Evolutionary conservation across 306 rosid species (phyloP).

Genomic region (Gynostemma pentaphyllum): DNA sequence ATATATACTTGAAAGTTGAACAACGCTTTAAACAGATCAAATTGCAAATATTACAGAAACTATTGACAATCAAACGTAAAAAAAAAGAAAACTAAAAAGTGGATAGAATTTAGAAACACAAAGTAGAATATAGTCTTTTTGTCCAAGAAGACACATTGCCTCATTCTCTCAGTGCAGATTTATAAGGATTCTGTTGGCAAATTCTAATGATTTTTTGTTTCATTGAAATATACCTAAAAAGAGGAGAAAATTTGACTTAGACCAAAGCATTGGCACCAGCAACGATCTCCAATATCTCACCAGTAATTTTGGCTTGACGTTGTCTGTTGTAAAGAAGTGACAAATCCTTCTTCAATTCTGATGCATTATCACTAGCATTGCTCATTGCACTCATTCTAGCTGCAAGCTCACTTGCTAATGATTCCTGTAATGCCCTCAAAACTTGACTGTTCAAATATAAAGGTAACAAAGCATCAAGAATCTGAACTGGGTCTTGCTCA

Average conservation of each 20-base stretch:
- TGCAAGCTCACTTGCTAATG: slow-evolving; percentile 83
- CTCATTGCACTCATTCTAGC: slow-evolving; percentile 93
- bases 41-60: slow-evolving; percentile 3
- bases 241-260: slow-evolving; percentile 8
- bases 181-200: background rate
- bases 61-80: background rate
- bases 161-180: background rate
- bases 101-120: background rate
- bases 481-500: slow-evolving; percentile 94
- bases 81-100: background rate
- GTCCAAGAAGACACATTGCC: background rate
- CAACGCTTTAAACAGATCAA: background rate
- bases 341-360: slow-evolving; percentile 51
- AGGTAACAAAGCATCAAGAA: slow-evolving; percentile 77
- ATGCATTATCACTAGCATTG: slow-evolving; percentile 65
- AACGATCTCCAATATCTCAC: slow-evolving; percentile 86
- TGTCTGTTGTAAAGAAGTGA: slow-evolving; percentile 52
- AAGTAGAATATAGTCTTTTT: background rate
- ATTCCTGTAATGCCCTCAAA: slow-evolving; percentile 82
- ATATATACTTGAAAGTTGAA: background rate
- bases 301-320: slow-evolving; percentile 87
- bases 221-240: background rate
- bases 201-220: background rate
- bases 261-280: slow-evolving; percentile 64
- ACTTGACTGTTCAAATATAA: slow-evolving; percentile 79